Conservation (phyloP, 2,329 filamentous ascomycete genomes). For the Pseudopyrenochaeta lycopersici region DNA sequence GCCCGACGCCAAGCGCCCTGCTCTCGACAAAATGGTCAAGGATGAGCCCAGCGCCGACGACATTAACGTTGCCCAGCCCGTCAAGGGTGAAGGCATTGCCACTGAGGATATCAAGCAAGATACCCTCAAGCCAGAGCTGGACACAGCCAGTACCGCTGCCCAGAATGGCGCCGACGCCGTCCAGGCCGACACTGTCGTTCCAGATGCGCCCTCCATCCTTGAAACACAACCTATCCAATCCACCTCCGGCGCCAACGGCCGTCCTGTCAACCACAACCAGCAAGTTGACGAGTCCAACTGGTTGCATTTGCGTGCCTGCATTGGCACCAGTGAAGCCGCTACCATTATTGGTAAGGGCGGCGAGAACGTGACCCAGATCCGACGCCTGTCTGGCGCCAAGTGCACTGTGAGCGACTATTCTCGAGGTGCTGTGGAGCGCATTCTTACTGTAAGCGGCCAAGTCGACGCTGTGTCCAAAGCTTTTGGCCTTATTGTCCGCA, state of each 20-base stretch:
- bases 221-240: slow-evolving; percentile 69
- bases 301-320: slow-evolving; percentile 97
- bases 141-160: slow-evolving; percentile 39
- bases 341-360: slow-evolving; percentile 98
- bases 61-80: slow-evolving; percentile 51
- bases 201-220: slow-evolving; percentile 63
- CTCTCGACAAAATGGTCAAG: slow-evolving; percentile 89
- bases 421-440: slow-evolving; percentile 95
- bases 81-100: slow-evolving; percentile 44
- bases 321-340: slow-evolving; percentile 95
- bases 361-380: slow-evolving; percentile 97
- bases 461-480: slow-evolving; percentile 99
- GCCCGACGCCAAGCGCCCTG: slow-evolving; percentile 95
- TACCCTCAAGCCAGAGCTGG: slow-evolving; percentile 32
- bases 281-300: slow-evolving; percentile 90
- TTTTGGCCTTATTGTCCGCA: slow-evolving; percentile 97
- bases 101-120: slow-evolving; percentile 44
- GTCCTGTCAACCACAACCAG: slow-evolving; percentile 56
- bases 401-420: slow-evolving; percentile 99
- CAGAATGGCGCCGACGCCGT: slow-evolving; percentile 65
- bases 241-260: slow-evolving; percentile 63
- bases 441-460: slow-evolving; percentile 94
- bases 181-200: slow-evolving; percentile 74
- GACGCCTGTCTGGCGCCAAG: slow-evolving; percentile 93
- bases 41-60: slow-evolving; percentile 65